These are phyloP conservation scores for Leptographium radiaticola DNA, from an alignment of 2,329 filamentous ascomycete species.

Conservation along the genomic window DNA sequence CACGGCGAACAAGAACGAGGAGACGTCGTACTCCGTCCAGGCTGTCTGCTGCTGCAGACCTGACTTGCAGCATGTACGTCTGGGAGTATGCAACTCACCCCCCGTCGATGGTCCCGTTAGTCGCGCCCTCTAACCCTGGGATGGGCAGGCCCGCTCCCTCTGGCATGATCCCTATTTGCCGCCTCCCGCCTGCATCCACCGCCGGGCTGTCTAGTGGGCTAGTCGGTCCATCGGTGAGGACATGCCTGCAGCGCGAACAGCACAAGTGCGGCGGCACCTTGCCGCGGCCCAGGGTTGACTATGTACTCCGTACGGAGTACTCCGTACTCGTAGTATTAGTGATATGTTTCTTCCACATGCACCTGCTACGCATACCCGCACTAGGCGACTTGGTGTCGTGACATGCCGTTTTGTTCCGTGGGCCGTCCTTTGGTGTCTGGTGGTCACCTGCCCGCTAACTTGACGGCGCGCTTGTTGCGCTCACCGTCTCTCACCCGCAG, in stretches of 20 bases:
- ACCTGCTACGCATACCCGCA: no score
- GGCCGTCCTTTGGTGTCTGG: background rate
- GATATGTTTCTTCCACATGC: no score
- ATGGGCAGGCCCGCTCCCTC: background rate
- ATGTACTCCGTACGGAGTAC: background rate
- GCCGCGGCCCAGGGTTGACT: background rate
- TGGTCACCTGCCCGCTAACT: background rate
- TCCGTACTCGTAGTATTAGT: no score
- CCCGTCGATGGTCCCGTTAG: background rate
- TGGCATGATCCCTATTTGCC: slow-evolving; percentile 1
- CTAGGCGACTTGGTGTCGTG: background rate
- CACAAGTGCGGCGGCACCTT: background rate
- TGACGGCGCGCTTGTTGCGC: background rate
- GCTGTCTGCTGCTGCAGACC: background rate
- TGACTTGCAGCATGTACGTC: slow-evolving; percentile 1
- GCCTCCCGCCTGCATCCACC: background rate
- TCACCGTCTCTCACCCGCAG: background rate
- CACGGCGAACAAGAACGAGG: no score
- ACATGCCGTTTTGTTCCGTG: background rate
- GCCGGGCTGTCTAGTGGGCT: background rate
- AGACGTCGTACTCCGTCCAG: no score
- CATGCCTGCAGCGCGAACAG: background rate
- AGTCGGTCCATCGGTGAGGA: background rate
- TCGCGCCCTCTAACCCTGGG: background rate
- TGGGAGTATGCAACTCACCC: background rate